Conservation (phyloP, 1,139 yeast species). For the Saccharomyces pastorianus region DNA sequence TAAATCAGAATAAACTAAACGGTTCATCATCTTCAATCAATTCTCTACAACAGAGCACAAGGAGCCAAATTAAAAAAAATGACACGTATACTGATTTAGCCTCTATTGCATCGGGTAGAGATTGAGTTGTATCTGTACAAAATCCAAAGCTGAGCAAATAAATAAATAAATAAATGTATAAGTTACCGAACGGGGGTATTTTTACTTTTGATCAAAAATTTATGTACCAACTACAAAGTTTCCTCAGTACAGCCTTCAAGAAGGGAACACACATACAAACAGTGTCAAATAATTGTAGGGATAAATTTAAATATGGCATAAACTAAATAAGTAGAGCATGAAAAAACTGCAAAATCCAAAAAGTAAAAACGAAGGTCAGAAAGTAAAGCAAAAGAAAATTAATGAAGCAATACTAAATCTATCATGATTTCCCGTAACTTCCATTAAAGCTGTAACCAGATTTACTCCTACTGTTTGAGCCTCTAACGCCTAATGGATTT, state of each 20-base stretch:
- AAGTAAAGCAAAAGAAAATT: not conserved
- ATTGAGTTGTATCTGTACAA: slow-evolving; percentile 6
- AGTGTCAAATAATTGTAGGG: not conserved
- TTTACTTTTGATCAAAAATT: not conserved
- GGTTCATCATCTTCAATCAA: slow-evolving; percentile 10
- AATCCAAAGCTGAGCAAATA: too few species aligned
- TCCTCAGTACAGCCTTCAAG: not conserved
- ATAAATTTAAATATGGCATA: slow-evolving; percentile 1
- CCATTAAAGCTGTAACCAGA: slow-evolving; percentile 10
- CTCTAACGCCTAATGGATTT: slow-evolving; percentile 93
- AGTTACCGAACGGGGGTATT: not conserved
- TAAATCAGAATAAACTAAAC: slow-evolving; percentile 28
- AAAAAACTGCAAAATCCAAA: not conserved
- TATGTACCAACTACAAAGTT: not conserved
- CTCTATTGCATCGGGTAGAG: slow-evolving; percentile 33
- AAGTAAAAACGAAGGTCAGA: not conserved
- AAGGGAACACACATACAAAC: not conserved
- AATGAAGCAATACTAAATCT: not conserved
- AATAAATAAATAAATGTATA: not conserved
- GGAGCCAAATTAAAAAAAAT: slow-evolving; percentile 37
- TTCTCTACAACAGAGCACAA: slow-evolving; percentile 6
- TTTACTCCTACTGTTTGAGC: slow-evolving; percentile 33
- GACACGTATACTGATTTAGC: slow-evolving; percentile 50
- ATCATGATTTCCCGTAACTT: not conserved
- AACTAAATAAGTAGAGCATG: not conserved